phyloP scores from a whole-genome alignment of 2,329 filamentous ascomycete genomes.

The Rugonectria rugulosa region DNA sequence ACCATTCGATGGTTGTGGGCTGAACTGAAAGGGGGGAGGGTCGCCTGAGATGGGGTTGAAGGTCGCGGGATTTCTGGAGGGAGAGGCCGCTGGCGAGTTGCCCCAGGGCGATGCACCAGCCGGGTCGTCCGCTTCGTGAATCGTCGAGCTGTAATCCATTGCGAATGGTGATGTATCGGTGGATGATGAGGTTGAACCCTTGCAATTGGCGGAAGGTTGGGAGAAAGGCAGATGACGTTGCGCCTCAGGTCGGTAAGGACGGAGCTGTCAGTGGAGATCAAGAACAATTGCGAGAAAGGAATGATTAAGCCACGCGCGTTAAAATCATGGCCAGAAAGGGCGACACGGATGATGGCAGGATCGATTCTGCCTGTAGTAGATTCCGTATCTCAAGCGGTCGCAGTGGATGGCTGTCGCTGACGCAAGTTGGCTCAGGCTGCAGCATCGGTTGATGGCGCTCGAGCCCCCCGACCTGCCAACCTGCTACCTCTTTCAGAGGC shows the following conservation, averaged over 20 bases:
- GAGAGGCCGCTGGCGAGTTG: constrained; percentile 59
- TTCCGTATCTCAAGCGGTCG: constrained; percentile 12
- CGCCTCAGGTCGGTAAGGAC: constrained; percentile 26
- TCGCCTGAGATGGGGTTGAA: constrained; percentile 53
- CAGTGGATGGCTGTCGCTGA: constrained; percentile 34
- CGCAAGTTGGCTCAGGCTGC: constrained; percentile 39
- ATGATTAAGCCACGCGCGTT: constrained; percentile 15
- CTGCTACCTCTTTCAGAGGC: too few species aligned
- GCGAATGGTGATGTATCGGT: constrained; percentile 26
- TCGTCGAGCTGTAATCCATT: constrained; percentile 68
- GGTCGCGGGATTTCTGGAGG: constrained; percentile 53
- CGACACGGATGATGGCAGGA: constrained; percentile 10
- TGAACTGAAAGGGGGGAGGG: constrained; percentile 54
- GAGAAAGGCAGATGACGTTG: constrained; percentile 35
- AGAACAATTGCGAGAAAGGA: constrained; percentile 16
- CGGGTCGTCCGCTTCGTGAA: constrained; percentile 62
- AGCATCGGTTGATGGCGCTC: constrained; percentile 17
- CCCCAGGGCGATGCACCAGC: constrained; percentile 64
- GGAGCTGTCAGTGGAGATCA: constrained; percentile 24
- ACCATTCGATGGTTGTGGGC: constrained; percentile 53
- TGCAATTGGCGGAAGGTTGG: constrained; percentile 22
- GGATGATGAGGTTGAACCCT: constrained; percentile 21
- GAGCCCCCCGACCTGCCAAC: too few species aligned
- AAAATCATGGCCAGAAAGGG: constrained; percentile 18
- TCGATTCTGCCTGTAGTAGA: constrained; percentile 1